phyloP scores from a whole-genome alignment of 83 land plant species.

The Diphasiastrum complanatum region DNA sequence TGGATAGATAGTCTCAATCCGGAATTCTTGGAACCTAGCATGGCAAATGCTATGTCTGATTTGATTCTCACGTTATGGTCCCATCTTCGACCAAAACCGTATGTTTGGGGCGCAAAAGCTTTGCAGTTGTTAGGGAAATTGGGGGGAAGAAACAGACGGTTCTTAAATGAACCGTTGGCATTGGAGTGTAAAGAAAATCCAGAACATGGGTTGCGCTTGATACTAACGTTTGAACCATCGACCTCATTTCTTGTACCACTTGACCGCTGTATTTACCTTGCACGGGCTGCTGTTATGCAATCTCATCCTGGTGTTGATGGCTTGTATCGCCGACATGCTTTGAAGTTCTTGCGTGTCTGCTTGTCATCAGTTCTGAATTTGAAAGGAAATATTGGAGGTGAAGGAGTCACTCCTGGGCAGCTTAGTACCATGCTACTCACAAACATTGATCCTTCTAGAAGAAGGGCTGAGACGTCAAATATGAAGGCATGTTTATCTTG shows the following conservation, averaged over 20 bases:
- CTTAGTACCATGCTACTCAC: constrained; percentile 63
- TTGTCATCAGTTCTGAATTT: constrained; percentile 81
- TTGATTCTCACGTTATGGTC: constrained; percentile 90
- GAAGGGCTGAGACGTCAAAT: constrained; percentile 63
- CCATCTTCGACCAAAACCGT: constrained; percentile 88
- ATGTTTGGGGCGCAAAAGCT: constrained; percentile 87
- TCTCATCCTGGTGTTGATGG: constrained; percentile 54
- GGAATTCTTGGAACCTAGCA: constrained; percentile 96
- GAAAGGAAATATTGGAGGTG: constrained; percentile 64
- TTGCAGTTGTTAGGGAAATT: constrained; percentile 88
- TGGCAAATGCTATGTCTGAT: constrained; percentile 95
- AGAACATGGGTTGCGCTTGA: constrained; percentile 89
- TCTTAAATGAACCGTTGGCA: constrained; percentile 87
- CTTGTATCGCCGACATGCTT: constrained; percentile 83
- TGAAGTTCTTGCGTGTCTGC: constrained; percentile 82
- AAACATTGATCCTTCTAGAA: constrained; percentile 66
- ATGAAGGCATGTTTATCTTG: constrained; percentile 50
- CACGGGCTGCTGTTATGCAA: constrained; percentile 76
- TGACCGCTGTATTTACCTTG: constrained; percentile 87
- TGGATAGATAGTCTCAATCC: constrained; percentile 99
- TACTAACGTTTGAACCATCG: constrained; percentile 94
- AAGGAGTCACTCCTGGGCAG: constrained; percentile 65
- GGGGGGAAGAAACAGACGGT: constrained; percentile 93
- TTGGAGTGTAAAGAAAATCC: constrained; percentile 98
- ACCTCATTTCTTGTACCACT: constrained; percentile 94